A percentile compares a stretch with the other conserved stretches of the same genome.
Conservation (phyloP, 768 basidiomycete genomes). For the Xerocomellus intermedius region DNA sequence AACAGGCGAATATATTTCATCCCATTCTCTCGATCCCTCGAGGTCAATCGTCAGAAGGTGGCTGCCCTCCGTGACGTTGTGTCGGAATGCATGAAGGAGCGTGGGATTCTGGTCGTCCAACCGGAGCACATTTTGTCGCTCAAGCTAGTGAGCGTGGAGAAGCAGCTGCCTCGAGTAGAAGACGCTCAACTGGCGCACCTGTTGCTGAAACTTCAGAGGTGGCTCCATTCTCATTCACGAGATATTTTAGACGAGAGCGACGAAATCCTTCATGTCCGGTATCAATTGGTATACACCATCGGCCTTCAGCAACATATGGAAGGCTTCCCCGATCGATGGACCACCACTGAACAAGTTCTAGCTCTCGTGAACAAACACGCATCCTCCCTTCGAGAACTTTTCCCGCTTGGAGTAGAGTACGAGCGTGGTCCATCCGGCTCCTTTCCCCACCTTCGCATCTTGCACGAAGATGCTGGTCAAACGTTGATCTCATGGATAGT, state of each 20-base stretch:
- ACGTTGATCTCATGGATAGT: slow-evolving; percentile 12
- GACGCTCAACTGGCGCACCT: not conserved
- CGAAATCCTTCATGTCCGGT: slow-evolving; percentile 35
- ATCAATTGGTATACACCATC: slow-evolving; percentile 37
- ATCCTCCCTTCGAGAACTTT: not conserved
- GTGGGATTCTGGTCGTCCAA: slow-evolving; percentile 48
- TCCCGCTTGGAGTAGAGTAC: slow-evolving; percentile 19
- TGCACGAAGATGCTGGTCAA: slow-evolving; percentile 12
- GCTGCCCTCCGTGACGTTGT: slow-evolving; percentile 33
- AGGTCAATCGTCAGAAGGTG: slow-evolving; percentile 17
- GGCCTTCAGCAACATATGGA: slow-evolving; percentile 30
- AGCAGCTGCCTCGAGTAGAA: slow-evolving; percentile 11
- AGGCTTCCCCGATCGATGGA: slow-evolving; percentile 36
- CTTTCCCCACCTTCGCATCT: slow-evolving; percentile 27
- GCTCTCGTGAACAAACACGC: slow-evolving; percentile 21
- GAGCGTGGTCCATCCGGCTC: slow-evolving; percentile 9
- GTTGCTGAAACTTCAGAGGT: slow-evolving; percentile 29
- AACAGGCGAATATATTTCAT: slow-evolving; percentile 49
- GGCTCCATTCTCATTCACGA: slow-evolving; percentile 24
- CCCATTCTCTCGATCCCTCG: slow-evolving; percentile 47
- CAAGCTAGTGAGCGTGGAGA: slow-evolving; percentile 47
- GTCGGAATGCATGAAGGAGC: slow-evolving; percentile 36
- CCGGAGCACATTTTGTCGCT: slow-evolving; percentile 56
- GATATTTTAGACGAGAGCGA: slow-evolving; percentile 34
- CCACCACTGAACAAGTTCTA: slow-evolving; percentile 31